Conservation (phyloP, 1,284 basidiomycete species). For the Heliocybe sulcata region DNA sequence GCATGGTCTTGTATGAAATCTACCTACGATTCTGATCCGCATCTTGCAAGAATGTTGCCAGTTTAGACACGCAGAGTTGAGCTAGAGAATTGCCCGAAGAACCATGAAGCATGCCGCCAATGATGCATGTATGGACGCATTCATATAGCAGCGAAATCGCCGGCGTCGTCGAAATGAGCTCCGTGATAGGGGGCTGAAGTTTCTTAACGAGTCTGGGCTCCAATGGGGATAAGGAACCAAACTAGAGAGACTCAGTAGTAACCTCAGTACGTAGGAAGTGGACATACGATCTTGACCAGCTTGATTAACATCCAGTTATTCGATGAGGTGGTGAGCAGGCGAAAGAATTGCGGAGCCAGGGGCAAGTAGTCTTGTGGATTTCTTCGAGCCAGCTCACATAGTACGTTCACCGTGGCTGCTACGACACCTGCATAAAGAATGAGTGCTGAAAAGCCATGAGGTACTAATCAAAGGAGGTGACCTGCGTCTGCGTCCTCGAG, state of each 20-base stretch:
- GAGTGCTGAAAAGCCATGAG: slow-evolving; percentile 1
- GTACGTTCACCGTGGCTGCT: slow-evolving; percentile 87
- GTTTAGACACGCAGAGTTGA: slow-evolving; percentile 85
- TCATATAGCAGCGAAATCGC: slow-evolving; percentile 97
- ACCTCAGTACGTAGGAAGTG: slow-evolving; percentile 6
- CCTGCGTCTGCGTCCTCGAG: slow-evolving; percentile 82
- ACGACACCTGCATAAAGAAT: slow-evolving; percentile 62
- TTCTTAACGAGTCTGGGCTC: slow-evolving; percentile 94
- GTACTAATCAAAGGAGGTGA: slow-evolving; percentile 18
- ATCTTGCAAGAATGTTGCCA: slow-evolving; percentile 89
- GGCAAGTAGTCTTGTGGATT: slow-evolving; percentile 76
- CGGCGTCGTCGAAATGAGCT: slow-evolving; percentile 91
- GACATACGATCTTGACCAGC: slow-evolving; percentile 86
- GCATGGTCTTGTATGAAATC: slow-evolving; percentile 5
- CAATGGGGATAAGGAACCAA: slow-evolving; percentile 84
- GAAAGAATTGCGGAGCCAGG: slow-evolving; percentile 90
- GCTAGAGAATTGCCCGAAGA: slow-evolving; percentile 78
- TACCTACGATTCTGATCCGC: slow-evolving; percentile 89
- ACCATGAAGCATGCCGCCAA: slow-evolving; percentile 91
- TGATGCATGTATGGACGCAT: slow-evolving; percentile 97
- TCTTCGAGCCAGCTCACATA: slow-evolving; percentile 86
- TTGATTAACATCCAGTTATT: slow-evolving; percentile 99
- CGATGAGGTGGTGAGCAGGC: slow-evolving; percentile 87
- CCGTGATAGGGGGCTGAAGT: slow-evolving; percentile 87
- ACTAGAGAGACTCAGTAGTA: slow-evolving; percentile 38